Base-by-base conservation (phyloP, 2,329 filamentous ascomycete species). In the Talaromyces sp. region DNA sequence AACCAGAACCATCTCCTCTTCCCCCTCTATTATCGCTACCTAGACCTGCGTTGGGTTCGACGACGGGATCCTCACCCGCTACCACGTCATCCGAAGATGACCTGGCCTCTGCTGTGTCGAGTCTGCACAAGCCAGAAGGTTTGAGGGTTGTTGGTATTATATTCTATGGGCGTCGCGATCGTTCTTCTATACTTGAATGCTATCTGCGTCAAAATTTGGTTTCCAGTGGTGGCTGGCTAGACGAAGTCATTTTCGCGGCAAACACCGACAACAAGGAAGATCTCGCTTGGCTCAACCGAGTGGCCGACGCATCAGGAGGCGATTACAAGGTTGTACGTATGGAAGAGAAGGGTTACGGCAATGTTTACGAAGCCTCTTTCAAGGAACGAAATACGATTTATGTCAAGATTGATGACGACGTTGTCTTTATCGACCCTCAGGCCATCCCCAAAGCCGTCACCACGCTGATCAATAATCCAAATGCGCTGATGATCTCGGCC, bases 321-420 rank as follows among this genome's bases (percentile, higher is more conserved):
- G 62, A 50, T 1, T 63, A 63, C 50, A 48, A 63, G 52, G 31
- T 63, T 9, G 62, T 63, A 3, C 62, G 23, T 28, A 60, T 63
- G 21, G 62, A 60, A 40, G 46, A 63, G 42, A 63, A 63, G 33
- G 50, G 62, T 14, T 63, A 63, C 23, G 58, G 58, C 35, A 63
- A 60, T n/a, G 62, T 63, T 21, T 63, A 63, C 7, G 57, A 63
- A 18, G 62, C 62, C 3, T 54, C 62, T 37, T 63, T 63, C 50
- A 63, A 54, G 11, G 62, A 63, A 33, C 40, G 57, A 55, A 59
- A 60, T 11, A 57, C 62, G 11, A 60, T 63, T 14, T 63, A 63
- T 40, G 62, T 63, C 50, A 63, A 63, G 57, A 63, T 63, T 8
- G 62, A 63, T 33, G 62, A 63, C 37, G 62, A 63, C 9, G 58